Evolutionary conservation across 2,329 filamentous ascomycete genomes (phyloP), one percentile per base, ranked within the genome.

Genomic region (Talaromyces verruculosus): DNA sequence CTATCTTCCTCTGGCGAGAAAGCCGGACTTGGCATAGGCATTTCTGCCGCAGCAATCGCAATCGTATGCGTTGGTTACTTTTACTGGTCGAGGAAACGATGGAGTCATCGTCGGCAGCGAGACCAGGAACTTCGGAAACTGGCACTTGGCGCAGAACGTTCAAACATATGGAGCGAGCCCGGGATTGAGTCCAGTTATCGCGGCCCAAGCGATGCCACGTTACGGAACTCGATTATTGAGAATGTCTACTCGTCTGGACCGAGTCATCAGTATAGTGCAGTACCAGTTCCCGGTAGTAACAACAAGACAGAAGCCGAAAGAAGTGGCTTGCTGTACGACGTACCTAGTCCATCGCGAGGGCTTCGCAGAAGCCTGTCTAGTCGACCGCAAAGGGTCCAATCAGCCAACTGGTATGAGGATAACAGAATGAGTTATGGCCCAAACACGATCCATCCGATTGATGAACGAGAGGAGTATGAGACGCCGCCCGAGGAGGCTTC

Each of bases 1-100:
- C 71, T 76, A 19, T 76, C 77, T 8, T 70, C 70, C 10, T 67
- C 75, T 19, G 71, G 75, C 8, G 80, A 81, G 67, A 84, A 83
- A 58, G 77, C 89, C 4, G 88, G 88, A 0, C 78, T 91, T 0
- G 88, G 88, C 0, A 77, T 89, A 1, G 89, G 89, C 0, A 73
- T 92, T 1, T 89, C 89, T 1, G 76, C 92, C 1, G 89, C 88
- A 1, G 73, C 89, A 1, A 78, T 84, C 0, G 79, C 85, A 1
- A 71, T 87, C 2, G 67, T 83, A 0, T 69, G 84, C 1, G 28
- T 86, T 0, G 70, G 84, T 22, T 83, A 78, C 64, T 79, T 85
- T 63, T 82, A 83, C 66, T 86, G 84, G 65, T 81, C 79, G 37
- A 80, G 81, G n/a, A 82, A 83, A 68, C 81, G 82, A 15, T 77